Evolutionary conservation across 306 rosid genomes (phyloP).

Genomic region (Malus orientalis): DNA sequence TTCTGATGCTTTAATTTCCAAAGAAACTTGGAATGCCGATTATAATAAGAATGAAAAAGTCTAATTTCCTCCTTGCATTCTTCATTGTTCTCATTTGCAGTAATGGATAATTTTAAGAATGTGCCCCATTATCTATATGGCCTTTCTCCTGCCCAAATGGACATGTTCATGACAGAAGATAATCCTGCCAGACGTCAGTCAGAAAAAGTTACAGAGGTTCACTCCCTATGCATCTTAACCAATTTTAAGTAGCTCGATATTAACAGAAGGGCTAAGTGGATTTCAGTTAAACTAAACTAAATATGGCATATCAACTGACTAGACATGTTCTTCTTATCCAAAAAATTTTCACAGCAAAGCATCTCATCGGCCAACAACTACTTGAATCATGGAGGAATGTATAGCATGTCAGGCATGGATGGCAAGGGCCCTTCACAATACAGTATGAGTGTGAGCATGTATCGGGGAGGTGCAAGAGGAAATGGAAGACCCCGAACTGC

Average conservation of each 20-base stretch:
- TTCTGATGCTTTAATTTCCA: neutral
- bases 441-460: conserved; percentile 88
- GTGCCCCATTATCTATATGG: conserved; percentile 68
- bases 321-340: conserved; percentile 8
- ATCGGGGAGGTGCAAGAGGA: conserved; percentile 77
- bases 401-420: conserved; percentile 47
- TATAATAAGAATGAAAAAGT: neutral
- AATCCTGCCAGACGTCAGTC: conserved; percentile 54
- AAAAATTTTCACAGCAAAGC: conserved; percentile 47
- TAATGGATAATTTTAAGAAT: conserved; percentile 79
- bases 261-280: conserved; percentile 2
- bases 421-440: conserved; percentile 41
- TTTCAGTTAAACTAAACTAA: neutral
- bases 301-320: neutral
- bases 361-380: conserved; percentile 72
- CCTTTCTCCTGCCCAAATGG: conserved; percentile 79
- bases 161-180: conserved; percentile 89
- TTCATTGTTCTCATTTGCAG: conserved; percentile 29
- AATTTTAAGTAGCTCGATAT: neutral
- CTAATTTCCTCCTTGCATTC: neutral
- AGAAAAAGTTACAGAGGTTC: conserved; percentile 71
- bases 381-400: conserved; percentile 72
- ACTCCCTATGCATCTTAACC: conserved; percentile 7
- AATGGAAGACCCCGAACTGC: conserved; percentile 63
- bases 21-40: neutral